Percentiles rank a stretch among this genome's conserved stretches.
Evolutionary conservation across 2,329 filamentous ascomycete genomes (phyloP).

Genomic region (Colletotrichum gloeosporioides): DNA sequence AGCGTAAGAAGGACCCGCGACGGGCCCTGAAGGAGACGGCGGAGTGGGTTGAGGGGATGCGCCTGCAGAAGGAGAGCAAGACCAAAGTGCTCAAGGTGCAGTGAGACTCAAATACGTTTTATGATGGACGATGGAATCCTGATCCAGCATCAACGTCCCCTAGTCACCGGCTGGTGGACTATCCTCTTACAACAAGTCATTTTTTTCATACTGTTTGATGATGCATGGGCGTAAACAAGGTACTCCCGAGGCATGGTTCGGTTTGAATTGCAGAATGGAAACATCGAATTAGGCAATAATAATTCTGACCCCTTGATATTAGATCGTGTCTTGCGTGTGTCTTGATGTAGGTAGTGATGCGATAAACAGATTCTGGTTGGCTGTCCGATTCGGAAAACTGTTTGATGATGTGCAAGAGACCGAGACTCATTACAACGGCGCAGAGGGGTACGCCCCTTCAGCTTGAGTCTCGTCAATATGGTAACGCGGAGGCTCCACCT

Average conservation of each 20-base stretch:
- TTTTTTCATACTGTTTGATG: background rate
- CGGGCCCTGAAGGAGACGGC: conserved; percentile 59
- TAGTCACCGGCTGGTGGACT: background rate
- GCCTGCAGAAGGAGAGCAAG: conserved; percentile 55
- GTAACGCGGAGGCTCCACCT: background rate
- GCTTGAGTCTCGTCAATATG: background rate
- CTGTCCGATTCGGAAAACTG: background rate
- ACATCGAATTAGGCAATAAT: background rate
- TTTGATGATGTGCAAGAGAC: background rate
- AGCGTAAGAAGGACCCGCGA: conserved; percentile 63
- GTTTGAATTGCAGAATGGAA: background rate
- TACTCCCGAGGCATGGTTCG: background rate
- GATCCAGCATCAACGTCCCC: background rate
- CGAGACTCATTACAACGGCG: background rate
- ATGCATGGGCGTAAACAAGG: background rate
- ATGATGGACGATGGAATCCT: background rate
- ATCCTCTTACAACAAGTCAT: background rate
- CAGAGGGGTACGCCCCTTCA: conserved; percentile 9
- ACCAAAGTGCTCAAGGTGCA: conserved; percentile 56
- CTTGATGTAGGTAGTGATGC: background rate
- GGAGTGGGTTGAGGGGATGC: conserved; percentile 57
- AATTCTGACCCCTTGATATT: background rate
- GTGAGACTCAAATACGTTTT: conserved; percentile 28
- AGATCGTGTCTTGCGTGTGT: background rate
- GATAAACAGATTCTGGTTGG: background rate